Conservation (phyloP, 805 yeast species). For the Metschnikowia anglica region DNA sequence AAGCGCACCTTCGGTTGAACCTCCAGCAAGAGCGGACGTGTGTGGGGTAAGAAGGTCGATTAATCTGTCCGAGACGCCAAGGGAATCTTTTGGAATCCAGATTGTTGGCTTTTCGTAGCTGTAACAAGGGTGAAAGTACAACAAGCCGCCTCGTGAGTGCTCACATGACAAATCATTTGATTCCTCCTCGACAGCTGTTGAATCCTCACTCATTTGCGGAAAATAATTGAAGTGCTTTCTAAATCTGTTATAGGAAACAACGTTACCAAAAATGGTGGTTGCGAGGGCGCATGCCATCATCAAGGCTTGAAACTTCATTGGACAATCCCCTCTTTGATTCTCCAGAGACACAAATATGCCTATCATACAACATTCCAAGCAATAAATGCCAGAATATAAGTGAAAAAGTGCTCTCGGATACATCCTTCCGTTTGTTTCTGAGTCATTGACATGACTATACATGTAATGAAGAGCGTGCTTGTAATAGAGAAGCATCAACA, state of each 20-base stretch:
- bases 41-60: slow-evolving; percentile 4
- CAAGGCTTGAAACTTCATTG: slow-evolving; percentile 48
- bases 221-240: slow-evolving; percentile 28
- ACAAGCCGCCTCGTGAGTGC: slow-evolving; percentile 12
- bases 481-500: slow-evolving; percentile 58
- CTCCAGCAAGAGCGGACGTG: slow-evolving; percentile 14
- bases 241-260: slow-evolving; percentile 46
- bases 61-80: slow-evolving; percentile 10
- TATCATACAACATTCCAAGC: slow-evolving; percentile 71
- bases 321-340: slow-evolving; percentile 44
- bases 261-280: slow-evolving; percentile 58
- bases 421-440: slow-evolving; percentile 67
- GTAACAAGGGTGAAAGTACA: slow-evolving; percentile 40
- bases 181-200: slow-evolving; percentile 1
- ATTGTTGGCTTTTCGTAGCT: slow-evolving; percentile 36
- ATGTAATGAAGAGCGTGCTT: slow-evolving; percentile 66
- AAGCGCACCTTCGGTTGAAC: slow-evolving; percentile 15
- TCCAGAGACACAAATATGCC: slow-evolving; percentile 71
- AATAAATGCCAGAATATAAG: slow-evolving; percentile 76
- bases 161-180: neutral
- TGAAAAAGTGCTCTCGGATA: slow-evolving; percentile 78
- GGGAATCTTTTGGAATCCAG: slow-evolving; percentile 37
- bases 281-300: slow-evolving; percentile 52
- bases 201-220: slow-evolving; percentile 22
- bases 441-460: slow-evolving; percentile 48